Percentiles rank a stretch among this genome's conserved stretches.
Conservation (phyloP, 768 basidiomycete species). For the Mycena floridula region DNA sequence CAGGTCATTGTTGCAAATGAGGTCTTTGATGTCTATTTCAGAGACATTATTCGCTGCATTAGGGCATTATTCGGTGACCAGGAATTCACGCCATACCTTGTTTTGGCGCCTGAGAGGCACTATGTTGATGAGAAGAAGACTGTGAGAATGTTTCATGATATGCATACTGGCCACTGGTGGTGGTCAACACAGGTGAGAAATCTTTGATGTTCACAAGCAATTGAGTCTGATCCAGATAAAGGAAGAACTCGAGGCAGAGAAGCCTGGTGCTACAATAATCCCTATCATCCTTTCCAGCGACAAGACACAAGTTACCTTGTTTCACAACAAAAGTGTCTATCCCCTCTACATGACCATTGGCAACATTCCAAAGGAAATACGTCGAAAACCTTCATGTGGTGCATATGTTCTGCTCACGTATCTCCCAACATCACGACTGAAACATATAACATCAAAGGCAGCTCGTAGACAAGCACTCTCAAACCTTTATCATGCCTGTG, state of each 20-base stretch:
- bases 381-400: constrained; percentile 12
- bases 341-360: constrained; percentile 27
- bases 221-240: not conserved
- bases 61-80: constrained; percentile 24
- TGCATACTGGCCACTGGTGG: constrained; percentile 29
- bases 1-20: constrained; percentile 20
- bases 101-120: not conserved
- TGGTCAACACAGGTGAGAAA: constrained; percentile 23
- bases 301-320: constrained; percentile 21
- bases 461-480: not conserved
- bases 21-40: constrained; percentile 18
- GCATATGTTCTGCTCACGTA: constrained; percentile 7
- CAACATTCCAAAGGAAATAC: constrained; percentile 19
- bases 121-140: not conserved
- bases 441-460: not conserved
- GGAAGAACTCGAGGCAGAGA: constrained; percentile 1
- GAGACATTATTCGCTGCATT: constrained; percentile 25
- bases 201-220: not conserved
- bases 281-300: constrained; percentile 26
- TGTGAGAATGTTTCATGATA: constrained; percentile 9
- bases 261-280: constrained; percentile 12
- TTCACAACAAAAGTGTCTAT: constrained; percentile 9
- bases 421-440: not conserved
- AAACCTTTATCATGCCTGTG: not conserved
- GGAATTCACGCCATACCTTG: constrained; percentile 12